These are phyloP conservation scores for Xylaria sp. DNA, from an alignment of 495 filamentous ascomycete species.

Conservation along the genomic window DNA sequence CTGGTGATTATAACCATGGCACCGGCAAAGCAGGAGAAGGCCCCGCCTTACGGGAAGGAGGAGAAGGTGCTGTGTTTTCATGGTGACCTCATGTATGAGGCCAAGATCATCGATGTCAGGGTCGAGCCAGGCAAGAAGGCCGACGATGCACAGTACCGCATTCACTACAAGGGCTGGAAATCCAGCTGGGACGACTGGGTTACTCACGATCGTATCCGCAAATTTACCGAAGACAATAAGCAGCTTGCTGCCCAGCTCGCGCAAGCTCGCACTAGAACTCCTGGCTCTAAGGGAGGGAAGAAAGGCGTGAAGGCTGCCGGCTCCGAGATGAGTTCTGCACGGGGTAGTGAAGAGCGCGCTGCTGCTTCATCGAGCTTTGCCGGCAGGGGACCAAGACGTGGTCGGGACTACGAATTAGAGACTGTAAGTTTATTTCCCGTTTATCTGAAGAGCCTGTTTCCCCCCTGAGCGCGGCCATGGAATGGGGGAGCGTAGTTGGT, in stretches of 20 bases:
- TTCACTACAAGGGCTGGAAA: slow-evolving; percentile 99
- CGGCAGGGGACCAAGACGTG: slow-evolving; percentile 71
- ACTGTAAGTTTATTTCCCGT: slow-evolving; percentile 65
- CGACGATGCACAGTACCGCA: slow-evolving; percentile 80
- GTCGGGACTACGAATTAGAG: slow-evolving; percentile 81
- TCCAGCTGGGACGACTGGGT: slow-evolving; percentile 99
- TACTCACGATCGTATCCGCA: slow-evolving; percentile 88
- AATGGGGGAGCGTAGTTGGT: slow-evolving; percentile 18
- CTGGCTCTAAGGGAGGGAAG: slow-evolving; percentile 59
- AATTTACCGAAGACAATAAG: slow-evolving; percentile 92
- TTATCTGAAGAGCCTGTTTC: slow-evolving; percentile 22
- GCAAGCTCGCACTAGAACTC: slow-evolving; percentile 60
- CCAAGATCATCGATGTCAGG: slow-evolving; percentile 83
- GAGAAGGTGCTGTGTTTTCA: slow-evolving; percentile 97
- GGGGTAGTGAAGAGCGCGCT: slow-evolving; percentile 86
- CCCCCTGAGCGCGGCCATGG: slow-evolving; percentile 4
- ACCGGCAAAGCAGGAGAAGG: slow-evolving; percentile 46
- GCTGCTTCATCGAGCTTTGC: slow-evolving; percentile 69
- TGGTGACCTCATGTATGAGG: slow-evolving; percentile 94
- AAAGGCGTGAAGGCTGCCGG: slow-evolving; percentile 63
- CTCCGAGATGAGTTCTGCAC: slow-evolving; percentile 78
- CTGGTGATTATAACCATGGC: slow-evolving; percentile 39
- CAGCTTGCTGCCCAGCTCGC: slow-evolving; percentile 75
- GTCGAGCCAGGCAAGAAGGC: slow-evolving; percentile 70
- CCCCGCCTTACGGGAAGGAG: slow-evolving; percentile 77